phyloP scores from a whole-genome alignment of 2,329 filamentous ascomycete genomes.

The Fusarium anthophilum region DNA sequence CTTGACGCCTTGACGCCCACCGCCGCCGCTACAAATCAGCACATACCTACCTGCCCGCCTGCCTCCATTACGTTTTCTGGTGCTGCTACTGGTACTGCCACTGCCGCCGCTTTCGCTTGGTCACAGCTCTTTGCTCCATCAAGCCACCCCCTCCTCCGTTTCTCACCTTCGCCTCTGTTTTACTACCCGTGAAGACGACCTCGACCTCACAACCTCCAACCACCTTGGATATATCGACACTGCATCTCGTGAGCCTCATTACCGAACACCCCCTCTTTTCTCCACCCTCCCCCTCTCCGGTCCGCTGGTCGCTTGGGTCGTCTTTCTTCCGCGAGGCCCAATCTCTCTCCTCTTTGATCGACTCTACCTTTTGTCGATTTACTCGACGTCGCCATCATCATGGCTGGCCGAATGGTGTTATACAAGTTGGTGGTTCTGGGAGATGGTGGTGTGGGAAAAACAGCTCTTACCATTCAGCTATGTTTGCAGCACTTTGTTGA shows the following conservation, averaged over 20 bases:
- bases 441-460: constrained; percentile 94
- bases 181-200: constrained; percentile 37
- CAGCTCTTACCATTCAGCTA: constrained; percentile 93
- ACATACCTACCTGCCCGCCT: not conserved
- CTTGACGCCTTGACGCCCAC: constrained; percentile 32
- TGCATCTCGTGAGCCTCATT: constrained; percentile 33
- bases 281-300: constrained; percentile 28
- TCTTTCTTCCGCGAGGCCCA: constrained; percentile 11
- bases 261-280: constrained; percentile 30
- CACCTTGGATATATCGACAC: constrained; percentile 28
- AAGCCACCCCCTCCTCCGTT: constrained; percentile 44
- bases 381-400: constrained; percentile 53
- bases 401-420: constrained; percentile 94
- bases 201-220: constrained; percentile 38
- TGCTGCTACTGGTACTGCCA: not conserved
- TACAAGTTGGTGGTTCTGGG: constrained; percentile 97
- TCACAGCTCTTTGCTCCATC: constrained; percentile 42
- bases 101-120: constrained; percentile 24
- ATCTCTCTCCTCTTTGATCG: constrained; percentile 22
- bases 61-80: not conserved
- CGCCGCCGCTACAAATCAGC: constrained; percentile 13
- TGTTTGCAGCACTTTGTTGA: constrained; percentile 99
- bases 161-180: constrained; percentile 36
- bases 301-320: constrained; percentile 26
- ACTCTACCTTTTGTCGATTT: constrained; percentile 32